Evolutionary conservation across 306 rosid genomes (phyloP), one percentile per base, ranked within the genome.

Genomic region (Prunus campanulata): DNA sequence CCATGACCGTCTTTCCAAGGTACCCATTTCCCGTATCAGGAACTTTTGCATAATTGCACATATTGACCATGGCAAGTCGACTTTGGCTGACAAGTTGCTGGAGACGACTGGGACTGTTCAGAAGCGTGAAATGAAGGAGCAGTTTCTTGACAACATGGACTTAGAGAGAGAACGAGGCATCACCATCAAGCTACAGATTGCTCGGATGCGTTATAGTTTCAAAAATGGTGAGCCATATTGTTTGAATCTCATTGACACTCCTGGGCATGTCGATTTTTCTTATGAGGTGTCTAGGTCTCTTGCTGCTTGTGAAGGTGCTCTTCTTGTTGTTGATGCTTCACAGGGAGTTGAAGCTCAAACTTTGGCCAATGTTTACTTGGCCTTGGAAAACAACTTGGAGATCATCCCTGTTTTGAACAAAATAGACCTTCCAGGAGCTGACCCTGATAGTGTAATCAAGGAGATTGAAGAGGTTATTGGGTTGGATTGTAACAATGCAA

Each of bases 331-430:
- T 46, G 98, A 94, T 82, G 98, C 97, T 76, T 94, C 97, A 54
- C 98, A 94, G 97, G 98, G 98, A 22, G 97, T 93, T 68, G 97
- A 93, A 81, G 98, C 98, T 13, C 98, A 93, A 73, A 93, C 98
- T 1, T 84, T 93, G 63, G 98, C 98, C 14, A 93, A 93, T 84
- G 98, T 93, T 68, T 93, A 93, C 82, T 81, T 93, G 86, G 98
- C 98, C 13, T 64, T 93, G 83, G 97, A 91, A 78, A 93, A 86
- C 77, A 88, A 93, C 83, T 81, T 93, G 56, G 98, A 93, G 72
- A 85, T 93, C 76, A 87, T 93, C 74, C 97, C 96, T 22, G 98
- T 93, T 78, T 79, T 94, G 80, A 94, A 94, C 85, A 94, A 94
- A 82, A 94, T 94, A 49, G 98, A 94, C 79, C 98, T 94, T 74